phyloP scores from a whole-genome alignment of 2,329 filamentous ascomycete genomes.

The Aspergillus sp. region DNA sequence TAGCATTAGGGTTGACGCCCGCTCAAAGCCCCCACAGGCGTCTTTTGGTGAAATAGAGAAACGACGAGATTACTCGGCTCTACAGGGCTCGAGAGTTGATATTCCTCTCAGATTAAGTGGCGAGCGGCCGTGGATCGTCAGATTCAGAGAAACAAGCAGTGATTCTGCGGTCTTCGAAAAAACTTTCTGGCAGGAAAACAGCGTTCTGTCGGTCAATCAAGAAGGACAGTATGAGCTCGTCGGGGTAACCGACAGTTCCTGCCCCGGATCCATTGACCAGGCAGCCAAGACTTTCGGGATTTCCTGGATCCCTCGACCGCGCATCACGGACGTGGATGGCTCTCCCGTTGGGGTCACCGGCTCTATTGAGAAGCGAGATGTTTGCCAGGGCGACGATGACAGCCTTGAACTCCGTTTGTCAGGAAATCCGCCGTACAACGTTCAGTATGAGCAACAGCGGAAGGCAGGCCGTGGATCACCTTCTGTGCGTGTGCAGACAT shows the following conservation, averaged over 20 bases:
- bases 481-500: constrained; percentile 65
- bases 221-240: constrained; percentile 78
- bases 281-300: constrained; percentile 74
- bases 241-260: constrained; percentile 74
- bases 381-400: constrained; percentile 95
- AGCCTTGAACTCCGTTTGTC: constrained; percentile 76
- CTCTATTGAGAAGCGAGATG: constrained; percentile 70
- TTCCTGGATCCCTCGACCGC: constrained; percentile 79
- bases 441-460: constrained; percentile 77
- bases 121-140: constrained; percentile 78
- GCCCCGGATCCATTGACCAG: constrained; percentile 76
- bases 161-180: constrained; percentile 51
- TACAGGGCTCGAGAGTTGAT: constrained; percentile 72
- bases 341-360: constrained; percentile 51
- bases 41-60: constrained; percentile 84
- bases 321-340: constrained; percentile 59
- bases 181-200: constrained; percentile 59
- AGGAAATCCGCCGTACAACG: constrained; percentile 78
- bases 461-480: constrained; percentile 66
- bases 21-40: constrained; percentile 82
- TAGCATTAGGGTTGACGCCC: constrained; percentile 79
- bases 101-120: constrained; percentile 84
- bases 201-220: constrained; percentile 63
- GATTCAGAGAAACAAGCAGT: constrained; percentile 68
- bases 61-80: constrained; percentile 68